Conservation (phyloP, 1,284 basidiomycete species). For the Malassezia equina region DNA sequence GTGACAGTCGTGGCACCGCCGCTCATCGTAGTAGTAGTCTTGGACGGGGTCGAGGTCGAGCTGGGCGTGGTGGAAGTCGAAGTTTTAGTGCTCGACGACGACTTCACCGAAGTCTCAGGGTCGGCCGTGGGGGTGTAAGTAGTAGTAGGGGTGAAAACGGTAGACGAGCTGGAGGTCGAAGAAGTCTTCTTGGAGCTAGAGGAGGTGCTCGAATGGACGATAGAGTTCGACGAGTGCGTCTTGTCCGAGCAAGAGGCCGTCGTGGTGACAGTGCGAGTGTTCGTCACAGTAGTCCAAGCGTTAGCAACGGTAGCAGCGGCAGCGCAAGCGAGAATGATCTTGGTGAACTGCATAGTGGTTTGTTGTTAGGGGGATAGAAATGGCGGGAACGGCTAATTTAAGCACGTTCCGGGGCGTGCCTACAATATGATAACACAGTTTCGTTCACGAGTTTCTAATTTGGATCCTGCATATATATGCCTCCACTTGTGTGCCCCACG, state of each 20-base stretch:
- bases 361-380: conserved; percentile 2
- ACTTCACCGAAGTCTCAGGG: background rate
- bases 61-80: background rate
- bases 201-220: background rate
- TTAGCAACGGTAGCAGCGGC: background rate
- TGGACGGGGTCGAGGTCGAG: background rate
- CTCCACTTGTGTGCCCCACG: no score
- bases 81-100: background rate
- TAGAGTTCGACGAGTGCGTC: background rate
- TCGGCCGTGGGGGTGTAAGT: background rate
- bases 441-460: no score
- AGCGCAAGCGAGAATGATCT: background rate
- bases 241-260: background rate
- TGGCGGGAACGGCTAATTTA: no score
- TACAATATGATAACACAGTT: no score
- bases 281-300: background rate
- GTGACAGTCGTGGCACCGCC: background rate
- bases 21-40: background rate
- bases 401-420: no score
- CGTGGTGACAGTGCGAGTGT: background rate
- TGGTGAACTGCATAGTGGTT: background rate
- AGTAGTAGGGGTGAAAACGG: no score
- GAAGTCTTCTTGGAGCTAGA: background rate
- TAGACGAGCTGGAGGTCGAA: background rate
- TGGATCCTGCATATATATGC: no score